Evolutionary conservation across 1,284 basidiomycete species (phyloP), one percentile per base, ranked within the genome.

Genomic region (Ustilago xerochloae): DNA sequence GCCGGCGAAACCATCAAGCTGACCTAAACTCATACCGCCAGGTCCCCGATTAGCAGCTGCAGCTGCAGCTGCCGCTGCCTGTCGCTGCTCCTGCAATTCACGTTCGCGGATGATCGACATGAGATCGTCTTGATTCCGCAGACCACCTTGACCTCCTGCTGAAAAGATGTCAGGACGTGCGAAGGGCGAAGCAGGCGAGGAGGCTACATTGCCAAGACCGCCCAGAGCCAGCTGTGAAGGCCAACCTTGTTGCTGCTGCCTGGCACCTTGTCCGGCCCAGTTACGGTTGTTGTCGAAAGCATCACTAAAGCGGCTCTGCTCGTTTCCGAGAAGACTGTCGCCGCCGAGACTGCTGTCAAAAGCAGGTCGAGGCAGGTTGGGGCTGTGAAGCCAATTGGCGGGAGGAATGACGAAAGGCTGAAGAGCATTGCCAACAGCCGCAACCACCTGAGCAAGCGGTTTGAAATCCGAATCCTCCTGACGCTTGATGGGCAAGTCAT

Each of bases 401-500:
- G 80, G 81, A 24, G 73, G 82, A 18, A 78, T 68, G 30, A 86
- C 72, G 76, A 87, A 87, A 3, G 85, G 85, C 45, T 76, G 69
- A 5, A 80, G 63, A 15, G 68, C 56, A 51, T 86, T 76, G 18
- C 83, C 83, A 7, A 83, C 51, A 4, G 81, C 80, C 15, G 77
- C 70, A n/a, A 86, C 70, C 20, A 85, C 67, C 8, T 77, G 74
- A 38, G 81, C 84, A 16, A 86, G 81, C 15, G 85, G 80, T 43
- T 81, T 81, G 54, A 85, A 86, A 8, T 84, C 82, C 26, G 56
- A 45, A 41, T 85, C 85, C 29, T 81, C 78, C 7, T 79, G 90
- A 50, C 93, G 90, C 80, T 91, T 93, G 88, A 96, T 90, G 33
- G 92, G 89, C 29, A 98, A 88, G 69, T 93, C 90, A 46, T 90